phyloP scores from a whole-genome alignment of 2,329 filamentous ascomycete species.

The Chaetomium olivaceum region DNA sequence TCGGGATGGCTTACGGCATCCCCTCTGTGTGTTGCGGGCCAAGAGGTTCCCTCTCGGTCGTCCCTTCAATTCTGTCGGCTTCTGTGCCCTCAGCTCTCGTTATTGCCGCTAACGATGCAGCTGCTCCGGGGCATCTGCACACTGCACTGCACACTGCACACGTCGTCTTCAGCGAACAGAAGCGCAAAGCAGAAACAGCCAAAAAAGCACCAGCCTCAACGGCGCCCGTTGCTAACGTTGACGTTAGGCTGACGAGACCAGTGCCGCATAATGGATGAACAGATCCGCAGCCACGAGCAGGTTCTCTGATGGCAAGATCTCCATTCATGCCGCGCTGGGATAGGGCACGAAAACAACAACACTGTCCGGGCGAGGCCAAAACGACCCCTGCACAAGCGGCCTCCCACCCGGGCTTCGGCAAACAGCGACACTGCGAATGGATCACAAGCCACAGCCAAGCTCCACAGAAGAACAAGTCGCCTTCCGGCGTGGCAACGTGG shows the following conservation, averaged over 20 bases:
- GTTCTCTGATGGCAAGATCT: background rate
- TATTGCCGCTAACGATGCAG: constrained; percentile 23
- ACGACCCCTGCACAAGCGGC: constrained; percentile 15
- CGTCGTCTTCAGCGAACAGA: background rate
- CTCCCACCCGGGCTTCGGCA: constrained; percentile 19
- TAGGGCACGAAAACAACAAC: constrained; percentile 5
- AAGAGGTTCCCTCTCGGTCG: constrained; percentile 15
- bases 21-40: background rate
- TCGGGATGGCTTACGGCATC: constrained; percentile 32
- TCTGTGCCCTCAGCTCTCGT: constrained; percentile 30
- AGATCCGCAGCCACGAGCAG: constrained; percentile 9
- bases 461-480: constrained; percentile 15
- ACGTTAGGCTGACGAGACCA: background rate
- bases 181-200: background rate
- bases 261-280: constrained; percentile 6
- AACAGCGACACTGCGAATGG: background rate
- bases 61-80: constrained; percentile 33
- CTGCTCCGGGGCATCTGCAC: constrained; percentile 15
- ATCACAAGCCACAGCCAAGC: constrained; percentile 11
- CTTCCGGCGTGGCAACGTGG: constrained; percentile 20
- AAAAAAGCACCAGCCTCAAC: constrained; percentile 14
- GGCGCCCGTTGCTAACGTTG: background rate
- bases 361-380: constrained; percentile 1
- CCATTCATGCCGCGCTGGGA: background rate
- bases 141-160: background rate